These are phyloP conservation scores for Haberlea rhodopensis DNA, from an alignment of 257 asterid genomes.

Conservation along the genomic window DNA sequence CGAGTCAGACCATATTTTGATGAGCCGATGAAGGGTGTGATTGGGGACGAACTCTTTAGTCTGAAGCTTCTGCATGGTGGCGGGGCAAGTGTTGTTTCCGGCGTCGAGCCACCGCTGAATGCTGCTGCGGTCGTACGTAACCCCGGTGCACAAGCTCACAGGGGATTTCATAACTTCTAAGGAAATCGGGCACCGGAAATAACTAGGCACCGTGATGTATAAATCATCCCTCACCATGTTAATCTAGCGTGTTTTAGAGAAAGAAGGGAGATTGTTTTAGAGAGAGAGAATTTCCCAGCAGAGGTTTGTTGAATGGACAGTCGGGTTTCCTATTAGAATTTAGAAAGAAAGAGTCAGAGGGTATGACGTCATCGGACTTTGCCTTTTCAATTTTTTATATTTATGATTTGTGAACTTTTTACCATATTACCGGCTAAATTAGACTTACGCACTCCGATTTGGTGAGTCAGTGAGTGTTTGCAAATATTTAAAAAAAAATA, in stretches of 20 bases:
- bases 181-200: slow-evolving; percentile 80
- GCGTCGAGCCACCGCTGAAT: slow-evolving; percentile 84
- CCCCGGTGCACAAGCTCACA: slow-evolving; percentile 84
- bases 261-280: slow-evolving; percentile 25
- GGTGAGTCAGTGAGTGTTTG: no score
- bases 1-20: slow-evolving; percentile 69
- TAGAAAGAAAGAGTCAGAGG: slow-evolving; percentile 39
- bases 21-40: slow-evolving; percentile 69
- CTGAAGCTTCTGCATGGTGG: slow-evolving; percentile 79
- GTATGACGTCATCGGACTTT: slow-evolving; percentile 40
- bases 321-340: slow-evolving; percentile 22
- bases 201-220: slow-evolving; percentile 49
- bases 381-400: not conserved
- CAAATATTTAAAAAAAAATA: no score
- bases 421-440: slow-evolving; percentile 45
- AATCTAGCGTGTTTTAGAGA: slow-evolving; percentile 23
- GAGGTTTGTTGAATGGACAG: slow-evolving; percentile 27
- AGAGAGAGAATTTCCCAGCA: slow-evolving; percentile 14
- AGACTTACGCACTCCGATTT: no score
- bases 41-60: slow-evolving; percentile 71
- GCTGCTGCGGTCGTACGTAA: slow-evolving; percentile 74
- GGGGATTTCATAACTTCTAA: slow-evolving; percentile 84
- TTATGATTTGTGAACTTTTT: not conserved
- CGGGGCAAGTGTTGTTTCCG: slow-evolving; percentile 91
- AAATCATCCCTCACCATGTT: slow-evolving; percentile 57